Evolutionary conservation across 2,329 filamentous ascomycete species (phyloP), one percentile per base, ranked within the genome.

Genomic region (Cladophialophora bantiana): DNA sequence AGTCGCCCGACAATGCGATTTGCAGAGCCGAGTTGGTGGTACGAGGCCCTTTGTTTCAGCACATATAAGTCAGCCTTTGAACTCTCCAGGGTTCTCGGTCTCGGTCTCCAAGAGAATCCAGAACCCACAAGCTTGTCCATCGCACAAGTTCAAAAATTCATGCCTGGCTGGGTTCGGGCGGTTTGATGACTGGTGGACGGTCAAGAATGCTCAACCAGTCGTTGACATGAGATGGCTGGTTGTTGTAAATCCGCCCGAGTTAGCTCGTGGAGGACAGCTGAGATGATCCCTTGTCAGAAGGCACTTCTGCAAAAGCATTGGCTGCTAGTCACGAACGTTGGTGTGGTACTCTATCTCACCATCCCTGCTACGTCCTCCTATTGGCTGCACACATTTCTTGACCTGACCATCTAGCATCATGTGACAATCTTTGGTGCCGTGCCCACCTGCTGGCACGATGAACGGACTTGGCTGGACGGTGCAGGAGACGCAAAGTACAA

Each of bases 131-230:
- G 20, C 58, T 65, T 35, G 32, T 32, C 62, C 55, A 57, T 50
- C 48, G 50, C 60, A 59, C 55, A 58, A 57, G 31, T 54, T 57
- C 50, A 56, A 48, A 55, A 35, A 54, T 65, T 65, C 59, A 36
- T 53, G 50, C 34, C 34, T 64, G 42, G 48, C 65, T 48, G 45
- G 59, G 6, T 52, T 59, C 58, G 62, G 58, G 58, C 45, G 54
- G 55, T 58, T 62, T 63, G 69, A 67, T 69, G 65, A 60, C 60
- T 67, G 59, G 70, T 50, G 55, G 65, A 70, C 50, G 56, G 57
- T 58, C 57, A 64, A 57, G 18, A 34, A 50, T 59, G 65, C 69
- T 68, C 58, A 61, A 60, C 71, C 71, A 73, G 68, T 73, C 69
- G 62, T 62, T 70, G 61, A 57, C 48, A 63, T 40, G n/a, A 62